Conservation (phyloP, 1,284 basidiomycete genomes). For the Stereum hirsutum region DNA sequence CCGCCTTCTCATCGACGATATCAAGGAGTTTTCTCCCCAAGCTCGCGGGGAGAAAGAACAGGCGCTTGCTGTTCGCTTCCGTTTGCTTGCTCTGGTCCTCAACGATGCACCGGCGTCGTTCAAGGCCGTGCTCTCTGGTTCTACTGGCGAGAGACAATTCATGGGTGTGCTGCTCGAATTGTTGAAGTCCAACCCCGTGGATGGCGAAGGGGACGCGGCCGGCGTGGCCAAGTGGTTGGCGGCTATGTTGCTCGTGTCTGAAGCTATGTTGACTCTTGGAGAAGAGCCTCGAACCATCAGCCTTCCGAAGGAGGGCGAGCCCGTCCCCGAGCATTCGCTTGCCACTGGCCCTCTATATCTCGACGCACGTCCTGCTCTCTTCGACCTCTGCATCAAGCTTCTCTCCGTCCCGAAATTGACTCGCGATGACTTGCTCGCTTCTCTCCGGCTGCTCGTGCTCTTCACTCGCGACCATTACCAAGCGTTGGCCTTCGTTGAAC, state of each 20-base stretch:
- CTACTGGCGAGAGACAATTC: conserved; percentile 33
- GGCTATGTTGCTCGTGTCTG: conserved; percentile 71
- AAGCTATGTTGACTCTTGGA: conserved; percentile 70
- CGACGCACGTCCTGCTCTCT: conserved; percentile 58
- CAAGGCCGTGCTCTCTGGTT: conserved; percentile 34
- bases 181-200: conserved; percentile 46
- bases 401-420: conserved; percentile 54
- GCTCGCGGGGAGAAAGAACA: conserved; percentile 65
- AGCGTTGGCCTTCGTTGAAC: conserved; percentile 54
- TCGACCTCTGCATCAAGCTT: conserved; percentile 66
- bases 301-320: conserved; percentile 61
- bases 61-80: conserved; percentile 72
- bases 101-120: conserved; percentile 59
- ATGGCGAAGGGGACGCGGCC: conserved; percentile 40
- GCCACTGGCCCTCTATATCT: conserved; percentile 51
- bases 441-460: conserved; percentile 72
- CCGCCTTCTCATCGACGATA: conserved; percentile 61
- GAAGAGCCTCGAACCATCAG: conserved; percentile 60
- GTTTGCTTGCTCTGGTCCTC: conserved; percentile 78
- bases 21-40: conserved; percentile 56
- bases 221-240: conserved; percentile 77
- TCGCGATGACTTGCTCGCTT: conserved; percentile 73
- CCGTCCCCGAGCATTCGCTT: conserved; percentile 38
- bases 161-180: conserved; percentile 61
- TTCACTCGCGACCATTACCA: conserved; percentile 64